Conservation (phyloP, 2,329 filamentous ascomycete species). For the Didymella keratinophila region DNA sequence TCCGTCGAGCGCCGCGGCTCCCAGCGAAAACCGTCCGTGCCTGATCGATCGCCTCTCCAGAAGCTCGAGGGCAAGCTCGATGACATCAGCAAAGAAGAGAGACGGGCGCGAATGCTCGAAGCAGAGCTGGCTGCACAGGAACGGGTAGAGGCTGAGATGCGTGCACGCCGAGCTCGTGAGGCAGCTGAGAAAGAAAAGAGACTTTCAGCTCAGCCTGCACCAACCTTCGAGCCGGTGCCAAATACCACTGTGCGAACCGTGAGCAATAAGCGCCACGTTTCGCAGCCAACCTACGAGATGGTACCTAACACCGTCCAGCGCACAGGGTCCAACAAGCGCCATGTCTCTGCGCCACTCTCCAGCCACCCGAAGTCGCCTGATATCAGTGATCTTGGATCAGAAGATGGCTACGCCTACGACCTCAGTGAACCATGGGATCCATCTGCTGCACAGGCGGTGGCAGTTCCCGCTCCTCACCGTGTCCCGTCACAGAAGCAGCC, state of each 20-base stretch:
- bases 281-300: conserved; percentile 21
- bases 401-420: conserved; percentile 40
- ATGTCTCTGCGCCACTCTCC: conserved; percentile 46
- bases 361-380: conserved; percentile 31
- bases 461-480: conserved; percentile 30
- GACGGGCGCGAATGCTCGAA: conserved; percentile 82
- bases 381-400: conserved; percentile 40
- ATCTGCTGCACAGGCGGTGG: conserved; percentile 26
- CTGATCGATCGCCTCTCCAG: conserved; percentile 88
- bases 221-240: conserved; percentile 19
- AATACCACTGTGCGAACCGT: conserved; percentile 24
- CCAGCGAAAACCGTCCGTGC: conserved; percentile 65
- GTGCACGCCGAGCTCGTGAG: conserved; percentile 43
- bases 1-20: conserved; percentile 35
- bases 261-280: conserved; percentile 44
- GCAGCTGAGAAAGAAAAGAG: conserved; percentile 43
- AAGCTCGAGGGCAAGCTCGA: conserved; percentile 89
- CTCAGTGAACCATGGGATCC: conserved; percentile 49
- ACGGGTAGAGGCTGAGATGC: conserved; percentile 56
- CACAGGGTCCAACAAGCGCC: conserved; percentile 33
- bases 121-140: conserved; percentile 79
- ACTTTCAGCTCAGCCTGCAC: conserved; percentile 40
- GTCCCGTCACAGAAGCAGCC: conserved; percentile 36
- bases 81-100: conserved; percentile 95
- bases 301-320: conserved; percentile 26